Conservation (phyloP, 2,329 filamentous ascomycete genomes). For the Thielaviopsis euricoi region DNA sequence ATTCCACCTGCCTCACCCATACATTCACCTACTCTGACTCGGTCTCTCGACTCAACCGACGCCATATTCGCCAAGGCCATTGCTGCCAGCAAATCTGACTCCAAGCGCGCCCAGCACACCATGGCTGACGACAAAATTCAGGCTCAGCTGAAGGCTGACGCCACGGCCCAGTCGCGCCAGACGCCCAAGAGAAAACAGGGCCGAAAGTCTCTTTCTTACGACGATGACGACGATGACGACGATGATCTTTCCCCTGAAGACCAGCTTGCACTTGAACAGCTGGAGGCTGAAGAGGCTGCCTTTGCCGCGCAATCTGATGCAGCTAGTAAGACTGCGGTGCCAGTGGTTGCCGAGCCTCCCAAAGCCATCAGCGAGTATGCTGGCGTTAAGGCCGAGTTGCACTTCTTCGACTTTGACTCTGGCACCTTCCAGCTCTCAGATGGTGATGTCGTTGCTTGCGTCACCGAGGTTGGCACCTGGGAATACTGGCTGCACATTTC, state of each 20-base stretch:
- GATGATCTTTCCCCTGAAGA: constrained; percentile 8
- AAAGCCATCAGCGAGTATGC: constrained; percentile 56
- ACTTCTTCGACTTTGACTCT: constrained; percentile 80
- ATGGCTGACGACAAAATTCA: constrained; percentile 13
- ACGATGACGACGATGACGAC: constrained; percentile 5
- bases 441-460: constrained; percentile 54
- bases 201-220: not conserved
- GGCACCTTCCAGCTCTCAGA: constrained; percentile 77
- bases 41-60: constrained; percentile 41
- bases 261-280: constrained; percentile 17
- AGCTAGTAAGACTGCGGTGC: not conserved
- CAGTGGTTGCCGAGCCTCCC: constrained; percentile 24
- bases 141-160: constrained; percentile 14
- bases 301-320: not conserved
- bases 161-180: too few relatives aligned
- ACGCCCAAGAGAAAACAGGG: too few relatives aligned
- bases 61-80: constrained; percentile 35
- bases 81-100: constrained; percentile 29
- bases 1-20: constrained; percentile 48
- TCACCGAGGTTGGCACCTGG: constrained; percentile 80
- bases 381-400: constrained; percentile 66
- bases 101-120: constrained; percentile 23
- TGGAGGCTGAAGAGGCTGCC: constrained; percentile 36
- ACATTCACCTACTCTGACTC: constrained; percentile 38
- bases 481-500: constrained; percentile 90